Percentiles rank a stretch among this genome's conserved stretches.
Evolutionary conservation across 2,329 filamentous ascomycete species (phyloP).

Genomic region (Penicillium verrucosum): DNA sequence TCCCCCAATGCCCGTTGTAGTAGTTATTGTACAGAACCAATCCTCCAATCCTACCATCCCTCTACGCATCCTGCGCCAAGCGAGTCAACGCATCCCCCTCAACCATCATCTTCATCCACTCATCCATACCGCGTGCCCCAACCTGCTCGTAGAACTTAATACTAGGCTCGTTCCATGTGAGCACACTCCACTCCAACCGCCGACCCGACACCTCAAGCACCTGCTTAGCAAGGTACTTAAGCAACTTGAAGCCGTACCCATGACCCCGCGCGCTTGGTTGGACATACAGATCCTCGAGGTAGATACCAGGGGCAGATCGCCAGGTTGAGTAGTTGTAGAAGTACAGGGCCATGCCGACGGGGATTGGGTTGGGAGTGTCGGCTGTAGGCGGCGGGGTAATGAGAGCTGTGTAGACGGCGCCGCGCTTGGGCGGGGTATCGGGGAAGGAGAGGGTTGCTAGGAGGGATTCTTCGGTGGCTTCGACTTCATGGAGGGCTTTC

Average conservation of each 20-base stretch:
- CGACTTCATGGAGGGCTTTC: slow-evolving; percentile 67
- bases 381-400: slow-evolving; percentile 53
- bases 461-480: slow-evolving; percentile 74
- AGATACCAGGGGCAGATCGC: slow-evolving; percentile 81
- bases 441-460: slow-evolving; percentile 75
- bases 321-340: slow-evolving; percentile 97
- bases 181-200: slow-evolving; percentile 82
- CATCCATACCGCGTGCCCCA: slow-evolving; percentile 46
- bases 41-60: not conserved
- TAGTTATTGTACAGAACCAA: not conserved
- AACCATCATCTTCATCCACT: slow-evolving; percentile 52
- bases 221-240: slow-evolving; percentile 76
- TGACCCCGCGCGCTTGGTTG: slow-evolving; percentile 64
- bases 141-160: slow-evolving; percentile 72
- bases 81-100: slow-evolving; percentile 44
- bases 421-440: slow-evolving; percentile 45
- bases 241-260: slow-evolving; percentile 74
- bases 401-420: slow-evolving; percentile 72
- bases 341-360: slow-evolving; percentile 80
- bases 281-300: slow-evolving; percentile 92
- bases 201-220: slow-evolving; percentile 68
- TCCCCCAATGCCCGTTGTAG: too few relatives aligned
- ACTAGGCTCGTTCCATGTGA: slow-evolving; percentile 90
- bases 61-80: slow-evolving; percentile 34
- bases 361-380: slow-evolving; percentile 31